These are phyloP conservation scores for Ophiostoma quercus DNA, from an alignment of 2,329 filamentous ascomycete genomes.

Conservation along the genomic window DNA sequence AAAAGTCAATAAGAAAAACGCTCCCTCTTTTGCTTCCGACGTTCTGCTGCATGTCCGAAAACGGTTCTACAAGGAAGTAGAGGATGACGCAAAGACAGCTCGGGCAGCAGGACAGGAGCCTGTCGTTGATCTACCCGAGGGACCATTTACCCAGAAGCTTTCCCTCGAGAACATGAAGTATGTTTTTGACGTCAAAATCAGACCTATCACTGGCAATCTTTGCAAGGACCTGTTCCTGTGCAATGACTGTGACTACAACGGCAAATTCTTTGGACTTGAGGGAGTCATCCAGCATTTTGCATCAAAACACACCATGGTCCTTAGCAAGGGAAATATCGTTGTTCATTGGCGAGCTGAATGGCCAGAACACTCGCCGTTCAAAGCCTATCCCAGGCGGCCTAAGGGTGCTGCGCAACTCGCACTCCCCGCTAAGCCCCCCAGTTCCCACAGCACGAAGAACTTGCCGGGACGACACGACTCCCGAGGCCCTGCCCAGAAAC, in stretches of 20 bases:
- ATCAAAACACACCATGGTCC: slow-evolving; percentile 67
- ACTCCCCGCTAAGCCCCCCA: background rate
- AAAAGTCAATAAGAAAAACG: slow-evolving; percentile 58
- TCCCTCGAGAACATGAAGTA: slow-evolving; percentile 83
- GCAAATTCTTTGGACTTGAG: slow-evolving; percentile 70
- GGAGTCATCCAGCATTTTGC: slow-evolving; percentile 77
- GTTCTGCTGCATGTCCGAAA: slow-evolving; percentile 62
- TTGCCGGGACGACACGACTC: background rate
- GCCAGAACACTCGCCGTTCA: slow-evolving; percentile 70
- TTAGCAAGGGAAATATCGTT: slow-evolving; percentile 66
- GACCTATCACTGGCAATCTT: slow-evolving; percentile 59
- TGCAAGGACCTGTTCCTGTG: slow-evolving; percentile 73
- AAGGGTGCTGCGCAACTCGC: slow-evolving; percentile 28
- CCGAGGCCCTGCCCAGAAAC: background rate
- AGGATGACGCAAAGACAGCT: slow-evolving; percentile 47
- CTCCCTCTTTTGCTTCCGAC: slow-evolving; percentile 64
- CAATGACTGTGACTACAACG: slow-evolving; percentile 58
- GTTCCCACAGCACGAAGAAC: background rate
- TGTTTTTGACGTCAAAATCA: slow-evolving; percentile 73
- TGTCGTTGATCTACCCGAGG: slow-evolving; percentile 45
- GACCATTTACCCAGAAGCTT: slow-evolving; percentile 56
- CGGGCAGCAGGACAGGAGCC: slow-evolving; percentile 44
- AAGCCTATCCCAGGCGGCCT: slow-evolving; percentile 49
- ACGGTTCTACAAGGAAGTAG: slow-evolving; percentile 59
- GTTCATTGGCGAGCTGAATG: slow-evolving; percentile 78